Evolutionary conservation across 257 asterid species (phyloP), one percentile per base, ranked within the genome.

Genomic region (Cynanchum wilfordii): DNA sequence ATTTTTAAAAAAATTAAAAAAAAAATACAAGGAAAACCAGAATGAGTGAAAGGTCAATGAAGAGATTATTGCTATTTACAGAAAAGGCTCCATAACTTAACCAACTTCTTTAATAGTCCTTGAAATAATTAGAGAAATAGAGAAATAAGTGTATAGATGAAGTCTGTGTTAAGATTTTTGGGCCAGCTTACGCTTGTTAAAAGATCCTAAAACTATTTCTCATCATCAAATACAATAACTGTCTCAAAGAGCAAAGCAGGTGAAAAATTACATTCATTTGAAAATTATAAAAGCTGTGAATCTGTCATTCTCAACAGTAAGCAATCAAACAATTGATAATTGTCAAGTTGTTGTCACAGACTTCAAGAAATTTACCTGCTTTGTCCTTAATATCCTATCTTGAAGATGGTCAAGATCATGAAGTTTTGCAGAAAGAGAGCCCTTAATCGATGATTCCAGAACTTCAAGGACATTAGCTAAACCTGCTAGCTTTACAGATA

Each of bases 381-480:
- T 92, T 73, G 96, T 85, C 91, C 82, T 95, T 78, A 89, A 68
- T 76, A 89, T 81, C 75, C 82, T 84, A 80, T 95, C 99, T 79
- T 86, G 99, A 73, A 95, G 95, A 78, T 82, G 83, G 68, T 86
- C 80, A 70, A 94, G 86, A 81, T 91, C 97, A 77, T 85, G 84
- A 73, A 87, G 84, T 81, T 85, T 84, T 75, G 91, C 90, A 27
- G 97, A 86, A 59, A 81, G 75, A 74, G 98, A 83, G 76, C 87
- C 91, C 87, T 84, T 86, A 77, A 94, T 88, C 50, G 98, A 92
- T 72, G 94, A 92, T 80, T 90, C 97, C 82, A 95, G 73, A 78
- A 88, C 97, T 73, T 95, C 99, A 69, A 92, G 82, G 75, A 95
- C 90, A 79, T 78, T 83, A 70, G 82, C 79, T 79, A 90, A 76